Conservation (phyloP, 257 asterid species). For the Penstemon barbatus region DNA sequence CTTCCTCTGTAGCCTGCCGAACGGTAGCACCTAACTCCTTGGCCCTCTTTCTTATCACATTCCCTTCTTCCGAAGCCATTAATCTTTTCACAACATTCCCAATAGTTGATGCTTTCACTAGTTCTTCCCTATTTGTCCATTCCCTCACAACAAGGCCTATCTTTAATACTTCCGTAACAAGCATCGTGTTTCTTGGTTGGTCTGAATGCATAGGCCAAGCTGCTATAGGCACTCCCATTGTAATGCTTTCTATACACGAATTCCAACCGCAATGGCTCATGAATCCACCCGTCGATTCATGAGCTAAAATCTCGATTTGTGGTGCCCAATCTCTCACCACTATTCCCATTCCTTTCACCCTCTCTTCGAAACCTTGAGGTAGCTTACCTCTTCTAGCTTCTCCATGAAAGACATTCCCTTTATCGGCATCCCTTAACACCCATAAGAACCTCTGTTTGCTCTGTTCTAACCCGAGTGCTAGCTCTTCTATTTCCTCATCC, state of each 20-base stretch:
- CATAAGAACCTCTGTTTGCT: slow-evolving; percentile 29
- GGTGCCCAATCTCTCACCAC: slow-evolving; percentile 33
- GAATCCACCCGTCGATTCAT: slow-evolving; percentile 27
- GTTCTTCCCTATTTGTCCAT: slow-evolving; percentile 5
- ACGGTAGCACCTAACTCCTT: slow-evolving; percentile 11
- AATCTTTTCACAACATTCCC: slow-evolving; percentile 12
- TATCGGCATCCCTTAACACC: slow-evolving; percentile 32
- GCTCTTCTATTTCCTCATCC: slow-evolving; percentile 26
- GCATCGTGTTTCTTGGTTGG: slow-evolving; percentile 16
- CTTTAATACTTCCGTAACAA: not conserved
- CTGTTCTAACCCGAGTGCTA: slow-evolving; percentile 27
- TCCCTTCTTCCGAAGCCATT: slow-evolving; percentile 3
- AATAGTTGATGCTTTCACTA: not conserved
- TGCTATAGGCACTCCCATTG: slow-evolving; percentile 28
- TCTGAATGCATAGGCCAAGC: slow-evolving; percentile 33
- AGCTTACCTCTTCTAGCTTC: not conserved
- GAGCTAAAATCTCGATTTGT: slow-evolving; percentile 16
- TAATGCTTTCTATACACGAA: not conserved
- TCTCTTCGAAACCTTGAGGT: not conserved
- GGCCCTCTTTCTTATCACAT: slow-evolving; percentile 19
- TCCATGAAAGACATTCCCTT: slow-evolving; percentile 21
- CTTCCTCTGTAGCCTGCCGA: slow-evolving; percentile 9
- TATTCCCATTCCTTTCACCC: slow-evolving; percentile 18
- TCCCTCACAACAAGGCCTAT: slow-evolving; percentile 15
- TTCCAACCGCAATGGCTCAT: not conserved